These are phyloP conservation scores for Aureobasidium namibiae DNA, from an alignment of 2,329 filamentous ascomycete genomes.

Conservation along the genomic window DNA sequence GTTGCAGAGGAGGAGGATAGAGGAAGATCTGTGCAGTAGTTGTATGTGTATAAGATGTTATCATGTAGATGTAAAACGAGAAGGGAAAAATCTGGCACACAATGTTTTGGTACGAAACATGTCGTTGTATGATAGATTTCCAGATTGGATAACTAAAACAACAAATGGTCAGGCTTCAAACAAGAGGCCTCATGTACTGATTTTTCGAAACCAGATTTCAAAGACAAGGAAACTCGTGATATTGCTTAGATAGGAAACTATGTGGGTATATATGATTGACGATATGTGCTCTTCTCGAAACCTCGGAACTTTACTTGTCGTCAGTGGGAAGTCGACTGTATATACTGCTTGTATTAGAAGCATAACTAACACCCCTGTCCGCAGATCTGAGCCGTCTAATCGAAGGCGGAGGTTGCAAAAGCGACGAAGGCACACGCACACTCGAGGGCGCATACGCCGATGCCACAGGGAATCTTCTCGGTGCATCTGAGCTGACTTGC, in stretches of 20 bases:
- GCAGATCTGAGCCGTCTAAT: neutral
- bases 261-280: too few relatives aligned
- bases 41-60: neutral
- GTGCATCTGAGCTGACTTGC: neutral
- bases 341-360: neutral
- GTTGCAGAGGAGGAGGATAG: slow-evolving; percentile 14
- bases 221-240: too few relatives aligned
- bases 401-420: neutral
- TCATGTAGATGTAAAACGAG: neutral
- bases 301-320: neutral
- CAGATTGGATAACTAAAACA: too few relatives aligned
- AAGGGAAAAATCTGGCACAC: too few relatives aligned
- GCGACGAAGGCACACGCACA: neutral
- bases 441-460: neutral
- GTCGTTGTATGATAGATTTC: too few relatives aligned
- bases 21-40: slow-evolving; percentile 16
- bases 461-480: neutral
- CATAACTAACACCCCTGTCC: neutral
- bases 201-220: too few relatives aligned
- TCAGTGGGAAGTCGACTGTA: neutral
- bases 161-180: too few relatives aligned
- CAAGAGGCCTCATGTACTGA: too few relatives aligned
- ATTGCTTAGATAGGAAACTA: too few relatives aligned
- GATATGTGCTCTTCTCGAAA: neutral
- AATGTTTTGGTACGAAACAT: neutral